Base-by-base conservation (phyloP, 768 basidiomycete species). In the Russula sp. region DNA sequence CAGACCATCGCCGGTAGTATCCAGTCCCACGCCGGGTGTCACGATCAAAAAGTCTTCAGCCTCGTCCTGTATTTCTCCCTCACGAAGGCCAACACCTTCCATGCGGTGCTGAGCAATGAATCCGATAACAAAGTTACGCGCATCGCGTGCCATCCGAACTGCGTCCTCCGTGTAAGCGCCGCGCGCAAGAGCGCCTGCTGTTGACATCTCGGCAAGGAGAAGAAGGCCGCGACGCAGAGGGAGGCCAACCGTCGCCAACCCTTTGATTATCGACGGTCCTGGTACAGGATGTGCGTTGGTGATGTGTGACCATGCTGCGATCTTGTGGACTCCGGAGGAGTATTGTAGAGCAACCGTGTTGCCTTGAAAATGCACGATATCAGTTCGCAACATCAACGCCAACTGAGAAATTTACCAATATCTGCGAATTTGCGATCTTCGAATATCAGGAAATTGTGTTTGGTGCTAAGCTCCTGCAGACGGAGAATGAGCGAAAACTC, bases 401-500 rank as follows among this genome's bases (percentile, higher is more conserved):
- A 25, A 8, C 45, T 36, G 56, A 32, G 7, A 22, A 14, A 67
- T 81, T 69, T 65, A 94, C 96, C 96, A 56, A 99, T 98, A 73
- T 99, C 97, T 5, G 97, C 96, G 69, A 99, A 99, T 74, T 99
- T 99, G 66, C 97, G 81, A 77, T 99, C 97, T 76, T 98, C 97
- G 68, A 98, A 99, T 68, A 98, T 94, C 56, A 96, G 73, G 76
- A 98, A 99, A 69, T 97, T 92, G 65, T 97, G 85, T 71, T 89
- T 87, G 49, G 74, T 69, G 69, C 87, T 86, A 7, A 98, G 82
- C 39, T 78, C 77, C 62, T 84, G 80, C 45, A 99, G 78, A 47
- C 80, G 78, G 45, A 83, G 77, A 59, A 95, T 83, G 49, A 98
- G 74, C 7, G 79, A 80, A 10, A 76, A 73, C 48, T 93, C 84